Base-by-base conservation (phyloP, 2,329 filamentous ascomycete genomes). In the Sporothrix protearum region DNA sequence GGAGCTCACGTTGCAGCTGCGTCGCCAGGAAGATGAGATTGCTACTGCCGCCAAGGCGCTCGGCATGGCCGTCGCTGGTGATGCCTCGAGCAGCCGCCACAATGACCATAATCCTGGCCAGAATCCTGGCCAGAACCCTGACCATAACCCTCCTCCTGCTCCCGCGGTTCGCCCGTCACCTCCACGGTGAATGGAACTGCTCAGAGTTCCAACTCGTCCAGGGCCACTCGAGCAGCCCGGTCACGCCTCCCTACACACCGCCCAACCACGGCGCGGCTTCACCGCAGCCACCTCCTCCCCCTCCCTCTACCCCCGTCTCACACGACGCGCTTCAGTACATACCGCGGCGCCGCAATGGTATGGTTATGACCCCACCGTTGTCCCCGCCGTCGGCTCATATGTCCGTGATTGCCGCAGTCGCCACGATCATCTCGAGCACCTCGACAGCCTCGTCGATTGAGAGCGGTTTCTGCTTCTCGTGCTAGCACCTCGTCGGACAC, bases 1-100 rank as follows among this genome's bases (percentile, higher is more conserved):
- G n/a, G 68, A 71, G 64, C 55, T 71, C 30, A 55, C 64, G 42
- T 3, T 68, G 9, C 70, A 68, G 45, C 30, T 71, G 2, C 70
- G 70, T 6, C 70, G 47, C 6, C 14, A 64, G n/a, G 8, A 12
- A 2, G 39, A 61, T 1, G 55, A 61, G 5, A 49, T n/a, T 5
- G 25, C 25, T 3, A 42, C 42, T 10, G 36, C 39, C 1, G 30
- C 22, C 19, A 28, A 22, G 42, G 42, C 42, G 14, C 42, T 47
- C 19, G 42, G 14, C 67, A 28, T 28, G 12, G 6, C n/a, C 28
- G 12, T 33, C 22, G 45, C 30, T 19, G 28, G 14, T 8, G 25
- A 30, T 22, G 49, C 4, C n/a, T 8, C 28, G 49, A 39, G 42
- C 66, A 55, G 33, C 51, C n/a, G 19, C 7, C 33, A 36, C 19